Conservation (phyloP, 2,329 filamentous ascomycete species). For the Nemania sp. region DNA sequence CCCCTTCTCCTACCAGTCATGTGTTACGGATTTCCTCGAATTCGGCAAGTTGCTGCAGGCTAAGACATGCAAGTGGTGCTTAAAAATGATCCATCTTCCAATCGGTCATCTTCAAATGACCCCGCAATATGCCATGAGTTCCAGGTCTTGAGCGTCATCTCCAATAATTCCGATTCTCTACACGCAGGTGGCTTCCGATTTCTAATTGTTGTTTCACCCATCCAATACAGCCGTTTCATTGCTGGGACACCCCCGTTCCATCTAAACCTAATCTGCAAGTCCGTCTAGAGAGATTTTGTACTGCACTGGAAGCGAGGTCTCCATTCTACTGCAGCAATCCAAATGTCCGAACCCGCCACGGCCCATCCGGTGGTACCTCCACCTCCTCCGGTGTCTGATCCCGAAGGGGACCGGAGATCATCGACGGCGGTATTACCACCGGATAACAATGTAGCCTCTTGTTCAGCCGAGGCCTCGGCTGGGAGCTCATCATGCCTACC, state of each 20-base stretch:
- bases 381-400: constrained; percentile 25
- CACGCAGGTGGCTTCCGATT: constrained; percentile 15
- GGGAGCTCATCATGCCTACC: constrained; percentile 24
- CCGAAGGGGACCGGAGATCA: constrained; percentile 21
- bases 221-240: constrained; percentile 38
- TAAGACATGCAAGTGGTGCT: constrained; percentile 39
- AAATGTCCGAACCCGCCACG: constrained; percentile 34
- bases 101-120: constrained; percentile 42
- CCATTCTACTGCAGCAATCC: constrained; percentile 13
- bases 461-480: constrained; percentile 18
- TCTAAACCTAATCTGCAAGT: constrained; percentile 12
- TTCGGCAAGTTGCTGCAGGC: constrained; percentile 37
- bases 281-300: constrained; percentile 3
- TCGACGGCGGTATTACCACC: constrained; percentile 28
- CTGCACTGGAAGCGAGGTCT: constrained; percentile 16
- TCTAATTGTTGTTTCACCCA: constrained; percentile 35
- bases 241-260: constrained; percentile 17
- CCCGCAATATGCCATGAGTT: constrained; percentile 45
- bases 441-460: constrained; percentile 19
- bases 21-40: constrained; percentile 36
- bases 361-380: constrained; percentile 27
- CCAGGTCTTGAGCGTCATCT: constrained; percentile 38
- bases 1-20: constrained; percentile 25
- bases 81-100: constrained; percentile 43
- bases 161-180: constrained; percentile 33